These are phyloP conservation scores for Globisporangium solare DNA, from an alignment of 352 stramenopile species.

Conservation along the genomic window DNA sequence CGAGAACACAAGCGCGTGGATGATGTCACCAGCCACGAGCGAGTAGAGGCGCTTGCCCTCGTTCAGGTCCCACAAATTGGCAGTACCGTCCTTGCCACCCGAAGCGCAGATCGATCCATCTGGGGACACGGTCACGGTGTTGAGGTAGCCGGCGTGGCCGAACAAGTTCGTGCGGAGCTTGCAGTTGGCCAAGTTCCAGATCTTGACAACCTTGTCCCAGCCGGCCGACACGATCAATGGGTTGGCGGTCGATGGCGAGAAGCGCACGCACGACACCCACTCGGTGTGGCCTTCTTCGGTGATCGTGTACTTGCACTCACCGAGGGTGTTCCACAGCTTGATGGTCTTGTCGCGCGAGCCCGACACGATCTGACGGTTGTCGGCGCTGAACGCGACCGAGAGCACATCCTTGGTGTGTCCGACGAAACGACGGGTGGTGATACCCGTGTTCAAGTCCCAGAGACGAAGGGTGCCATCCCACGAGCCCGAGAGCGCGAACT, in stretches of 20 bases:
- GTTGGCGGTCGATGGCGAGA: slow-evolving; percentile 94
- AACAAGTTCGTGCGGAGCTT: slow-evolving; percentile 99
- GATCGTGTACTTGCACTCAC: slow-evolving; percentile 99
- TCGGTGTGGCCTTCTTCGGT: slow-evolving; percentile 98
- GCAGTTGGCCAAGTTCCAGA: slow-evolving; percentile 99
- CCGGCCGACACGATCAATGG: slow-evolving; percentile 98
- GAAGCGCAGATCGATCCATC: slow-evolving; percentile 99
- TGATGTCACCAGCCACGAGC: slow-evolving; percentile 97
- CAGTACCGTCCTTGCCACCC: slow-evolving; percentile 99
- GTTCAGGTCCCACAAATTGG: slow-evolving; percentile 99
- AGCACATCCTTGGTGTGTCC: slow-evolving; percentile 99
- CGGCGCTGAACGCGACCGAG: slow-evolving; percentile 98
- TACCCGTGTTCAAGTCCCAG: slow-evolving; percentile 99
- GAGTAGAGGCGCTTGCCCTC: slow-evolving; percentile 99
- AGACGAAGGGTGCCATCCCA: slow-evolving; percentile 99
- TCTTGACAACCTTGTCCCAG: slow-evolving; percentile 99
- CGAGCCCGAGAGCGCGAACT: slow-evolving; percentile 98
- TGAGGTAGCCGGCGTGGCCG: slow-evolving; percentile 99
- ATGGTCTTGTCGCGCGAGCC: slow-evolving; percentile 99
- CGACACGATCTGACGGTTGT: slow-evolving; percentile 99
- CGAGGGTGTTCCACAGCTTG: slow-evolving; percentile 99
- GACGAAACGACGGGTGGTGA: slow-evolving; percentile 98
- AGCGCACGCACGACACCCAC: slow-evolving; percentile 99
- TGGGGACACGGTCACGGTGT: slow-evolving; percentile 99
- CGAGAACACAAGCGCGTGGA: slow-evolving; percentile 97